phyloP scores from a whole-genome alignment of 495 filamentous ascomycete genomes.

The Chaetomidium leptoderma region DNA sequence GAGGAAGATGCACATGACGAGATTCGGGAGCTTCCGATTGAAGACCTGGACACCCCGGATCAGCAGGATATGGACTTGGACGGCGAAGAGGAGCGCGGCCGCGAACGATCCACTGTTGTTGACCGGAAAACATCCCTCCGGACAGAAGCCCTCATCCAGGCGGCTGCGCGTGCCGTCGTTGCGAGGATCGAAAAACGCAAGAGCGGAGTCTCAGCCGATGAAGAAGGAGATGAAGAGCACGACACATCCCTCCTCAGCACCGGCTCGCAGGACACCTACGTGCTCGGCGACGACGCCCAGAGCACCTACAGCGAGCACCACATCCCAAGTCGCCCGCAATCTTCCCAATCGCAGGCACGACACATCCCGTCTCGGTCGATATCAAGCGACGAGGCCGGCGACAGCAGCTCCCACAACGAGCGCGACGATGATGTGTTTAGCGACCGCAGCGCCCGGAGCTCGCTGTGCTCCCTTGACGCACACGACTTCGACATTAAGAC shows the following conservation, averaged over 20 bases:
- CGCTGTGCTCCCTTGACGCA: slow-evolving; percentile 40
- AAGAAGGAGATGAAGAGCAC: slow-evolving; percentile 20
- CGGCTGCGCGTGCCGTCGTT: slow-evolving; percentile 41
- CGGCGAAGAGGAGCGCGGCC: not conserved
- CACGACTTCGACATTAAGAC: slow-evolving; percentile 22
- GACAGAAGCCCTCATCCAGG: slow-evolving; percentile 42
- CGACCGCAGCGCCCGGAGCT: slow-evolving; percentile 46
- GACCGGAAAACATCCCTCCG: slow-evolving; percentile 29
- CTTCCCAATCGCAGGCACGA: slow-evolving; percentile 20
- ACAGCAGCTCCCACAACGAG: slow-evolving; percentile 45
- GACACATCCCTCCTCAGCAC: slow-evolving; percentile 37
- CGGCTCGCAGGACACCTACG: slow-evolving; percentile 32
- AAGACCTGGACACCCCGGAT: not conserved
- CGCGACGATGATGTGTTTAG: slow-evolving; percentile 55
- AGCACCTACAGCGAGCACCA: slow-evolving; percentile 7
- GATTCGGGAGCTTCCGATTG: not conserved
- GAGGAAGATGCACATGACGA: not conserved
- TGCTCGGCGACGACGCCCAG: slow-evolving; percentile 16
- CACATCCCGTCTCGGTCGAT: slow-evolving; percentile 23
- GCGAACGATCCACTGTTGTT: not conserved
- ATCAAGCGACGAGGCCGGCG: slow-evolving; percentile 33
- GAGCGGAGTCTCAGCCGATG: not conserved
- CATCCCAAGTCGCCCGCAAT: slow-evolving; percentile 19
- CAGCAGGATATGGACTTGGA: not conserved
- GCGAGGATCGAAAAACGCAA: slow-evolving; percentile 35